These are phyloP conservation scores for Sugiyamaella neomexicana DNA, from an alignment of 1,139 yeast species.

Conservation along the genomic window DNA sequence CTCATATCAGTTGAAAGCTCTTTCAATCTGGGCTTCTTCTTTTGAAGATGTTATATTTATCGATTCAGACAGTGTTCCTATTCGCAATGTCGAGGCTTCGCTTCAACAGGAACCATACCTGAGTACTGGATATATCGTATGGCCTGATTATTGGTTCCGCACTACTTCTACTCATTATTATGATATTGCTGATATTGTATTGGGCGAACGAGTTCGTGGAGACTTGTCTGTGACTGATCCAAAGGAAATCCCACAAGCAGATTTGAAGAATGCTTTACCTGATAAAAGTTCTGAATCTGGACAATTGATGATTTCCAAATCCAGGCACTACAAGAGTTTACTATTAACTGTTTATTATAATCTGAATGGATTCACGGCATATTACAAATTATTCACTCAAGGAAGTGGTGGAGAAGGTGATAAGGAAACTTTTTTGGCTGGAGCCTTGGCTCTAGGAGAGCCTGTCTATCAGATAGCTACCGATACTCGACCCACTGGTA, in stretches of 20 bases:
- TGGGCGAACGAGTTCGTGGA: conserved; percentile 46
- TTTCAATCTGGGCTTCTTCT: conserved; percentile 69
- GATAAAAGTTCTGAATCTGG: conserved; percentile 83
- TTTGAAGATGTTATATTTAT: conserved; percentile 72
- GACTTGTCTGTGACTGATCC: conserved; percentile 32
- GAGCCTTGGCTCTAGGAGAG: conserved; percentile 61
- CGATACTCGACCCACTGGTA: conserved; percentile 50
- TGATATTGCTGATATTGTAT: conserved; percentile 56
- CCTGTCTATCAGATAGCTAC: conserved; percentile 65
- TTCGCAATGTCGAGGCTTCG: conserved; percentile 54
- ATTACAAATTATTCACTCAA: conserved; percentile 79
- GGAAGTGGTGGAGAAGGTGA: conserved; percentile 91
- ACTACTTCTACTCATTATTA: conserved; percentile 66
- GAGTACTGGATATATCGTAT: conserved; percentile 59
- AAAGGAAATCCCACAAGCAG: conserved; percentile 56
- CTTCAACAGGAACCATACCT: conserved; percentile 56
- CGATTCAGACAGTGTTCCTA: conserved; percentile 75
- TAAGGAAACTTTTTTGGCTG: conserved; percentile 82
- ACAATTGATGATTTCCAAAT: conserved; percentile 68
- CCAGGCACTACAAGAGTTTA: conserved; percentile 61
- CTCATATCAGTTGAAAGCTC: conserved; percentile 75
- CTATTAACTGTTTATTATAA: conserved; percentile 73
- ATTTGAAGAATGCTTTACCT: conserved; percentile 67
- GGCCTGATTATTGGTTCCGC: conserved; percentile 84
- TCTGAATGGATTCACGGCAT: conserved; percentile 74